Evolutionary conservation across 768 basidiomycete genomes (phyloP).

Genomic region (Tremella fuciformis): DNA sequence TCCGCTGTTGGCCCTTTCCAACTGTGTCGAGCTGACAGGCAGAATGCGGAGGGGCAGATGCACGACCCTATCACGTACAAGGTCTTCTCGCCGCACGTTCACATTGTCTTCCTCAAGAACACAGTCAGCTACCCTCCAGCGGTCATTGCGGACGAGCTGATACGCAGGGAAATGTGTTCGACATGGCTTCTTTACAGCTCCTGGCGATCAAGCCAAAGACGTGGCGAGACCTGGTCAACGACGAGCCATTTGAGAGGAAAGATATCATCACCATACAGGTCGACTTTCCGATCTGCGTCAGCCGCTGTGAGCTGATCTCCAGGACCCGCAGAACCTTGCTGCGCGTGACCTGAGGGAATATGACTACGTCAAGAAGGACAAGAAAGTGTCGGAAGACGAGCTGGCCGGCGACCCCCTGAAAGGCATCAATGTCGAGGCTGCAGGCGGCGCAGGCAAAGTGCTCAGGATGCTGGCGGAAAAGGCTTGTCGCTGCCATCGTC

Average conservation of each 20-base stretch:
- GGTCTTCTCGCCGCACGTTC: slow-evolving; percentile 91
- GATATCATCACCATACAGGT: slow-evolving; percentile 92
- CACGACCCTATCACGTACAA: slow-evolving; percentile 98
- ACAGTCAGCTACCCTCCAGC: slow-evolving; percentile 51
- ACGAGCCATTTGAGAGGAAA: slow-evolving; percentile 77
- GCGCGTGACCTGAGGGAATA: slow-evolving; percentile 53
- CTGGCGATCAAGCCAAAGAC: slow-evolving; percentile 51
- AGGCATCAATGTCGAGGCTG: slow-evolving; percentile 54
- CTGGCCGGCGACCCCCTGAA: slow-evolving; percentile 45
- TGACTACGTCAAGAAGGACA: slow-evolving; percentile 54
- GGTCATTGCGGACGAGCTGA: slow-evolving; percentile 5
- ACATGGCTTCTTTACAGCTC: slow-evolving; percentile 50
- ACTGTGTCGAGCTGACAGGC: slow-evolving; percentile 1
- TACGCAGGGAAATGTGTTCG: slow-evolving; percentile 49
- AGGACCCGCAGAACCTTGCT: slow-evolving; percentile 53
- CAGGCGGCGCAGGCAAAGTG: slow-evolving; percentile 52
- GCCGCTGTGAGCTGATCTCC: background rate
- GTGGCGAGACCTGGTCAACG: slow-evolving; percentile 78
- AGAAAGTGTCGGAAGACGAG: slow-evolving; percentile 47
- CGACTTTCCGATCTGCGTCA: background rate
- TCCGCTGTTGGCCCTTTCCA: slow-evolving; percentile 56
- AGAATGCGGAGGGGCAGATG: slow-evolving; percentile 79
- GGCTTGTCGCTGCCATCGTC: slow-evolving; percentile 27
- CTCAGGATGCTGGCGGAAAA: slow-evolving; percentile 52
- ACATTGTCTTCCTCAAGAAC: slow-evolving; percentile 89